Conservation (phyloP, 2,329 filamentous ascomycete genomes). For the Macroventuria anomochaeta region DNA sequence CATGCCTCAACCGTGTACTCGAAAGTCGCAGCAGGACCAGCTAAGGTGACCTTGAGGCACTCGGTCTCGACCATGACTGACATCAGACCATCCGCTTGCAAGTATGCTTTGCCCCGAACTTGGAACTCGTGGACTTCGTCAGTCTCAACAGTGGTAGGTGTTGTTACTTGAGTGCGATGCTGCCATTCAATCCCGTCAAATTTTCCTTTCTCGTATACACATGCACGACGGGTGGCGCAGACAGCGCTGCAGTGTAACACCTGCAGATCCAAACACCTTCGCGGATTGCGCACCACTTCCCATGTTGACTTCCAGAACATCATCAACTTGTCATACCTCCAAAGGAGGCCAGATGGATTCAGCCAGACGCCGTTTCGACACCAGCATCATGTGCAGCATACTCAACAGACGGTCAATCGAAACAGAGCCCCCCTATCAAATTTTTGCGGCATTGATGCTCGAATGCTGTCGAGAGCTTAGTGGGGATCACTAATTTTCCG, state of each 20-base stretch:
- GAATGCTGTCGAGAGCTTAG: neutral
- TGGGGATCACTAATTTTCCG: neutral
- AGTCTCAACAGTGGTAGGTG: slow-evolving; percentile 15
- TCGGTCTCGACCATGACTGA: neutral
- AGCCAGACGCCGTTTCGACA: neutral
- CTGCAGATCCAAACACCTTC: slow-evolving; percentile 9
- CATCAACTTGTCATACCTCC: neutral
- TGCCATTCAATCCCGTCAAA: slow-evolving; percentile 5
- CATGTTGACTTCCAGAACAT: neutral
- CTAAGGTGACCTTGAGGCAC: neutral
- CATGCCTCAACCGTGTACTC: neutral
- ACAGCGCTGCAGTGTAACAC: slow-evolving; percentile 25
- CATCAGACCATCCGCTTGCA: slow-evolving; percentile 22
- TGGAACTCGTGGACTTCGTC: slow-evolving; percentile 3
- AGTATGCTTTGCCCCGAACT: slow-evolving; percentile 26
- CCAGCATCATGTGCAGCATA: neutral
- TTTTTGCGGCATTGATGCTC: neutral
- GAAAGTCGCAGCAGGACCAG: neutral
- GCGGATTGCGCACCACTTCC: neutral
- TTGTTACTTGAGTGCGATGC: slow-evolving; percentile 16
- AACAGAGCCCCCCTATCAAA: neutral
- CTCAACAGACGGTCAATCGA: neutral
- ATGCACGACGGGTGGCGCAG: slow-evolving; percentile 26
- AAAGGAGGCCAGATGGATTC: neutral
- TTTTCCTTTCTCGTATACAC: slow-evolving; percentile 9